Conservation (phyloP, 768 basidiomycete genomes). For the Glaciozyma antarctica region DNA sequence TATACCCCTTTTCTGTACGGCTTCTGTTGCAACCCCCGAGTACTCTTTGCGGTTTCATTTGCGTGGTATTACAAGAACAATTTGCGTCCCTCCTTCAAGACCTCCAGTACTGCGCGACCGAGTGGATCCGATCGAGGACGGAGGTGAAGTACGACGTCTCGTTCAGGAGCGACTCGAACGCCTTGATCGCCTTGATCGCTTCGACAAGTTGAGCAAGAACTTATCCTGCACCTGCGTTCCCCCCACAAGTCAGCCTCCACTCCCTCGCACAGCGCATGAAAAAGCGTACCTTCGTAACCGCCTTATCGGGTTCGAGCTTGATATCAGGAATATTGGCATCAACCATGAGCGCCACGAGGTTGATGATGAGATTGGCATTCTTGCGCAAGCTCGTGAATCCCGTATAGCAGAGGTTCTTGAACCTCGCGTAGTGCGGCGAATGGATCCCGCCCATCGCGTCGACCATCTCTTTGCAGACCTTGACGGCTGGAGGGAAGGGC, state of each 20-base stretch:
- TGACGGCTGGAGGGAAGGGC: slow-evolving; percentile 93
- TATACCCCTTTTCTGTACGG: not conserved
- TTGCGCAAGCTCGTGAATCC: slow-evolving; percentile 93
- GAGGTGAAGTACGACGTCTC: slow-evolving; percentile 91
- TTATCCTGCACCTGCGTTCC: slow-evolving; percentile 88
- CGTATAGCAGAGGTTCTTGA: slow-evolving; percentile 96
- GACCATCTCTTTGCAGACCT: slow-evolving; percentile 99
- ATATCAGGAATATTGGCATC: slow-evolving; percentile 97
- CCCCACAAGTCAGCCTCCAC: slow-evolving; percentile 48
- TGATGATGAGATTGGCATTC: slow-evolving; percentile 92
- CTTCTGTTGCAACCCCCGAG: not conserved
- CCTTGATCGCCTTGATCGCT: slow-evolving; percentile 86
- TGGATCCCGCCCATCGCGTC: slow-evolving; percentile 98
- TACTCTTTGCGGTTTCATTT: not conserved
- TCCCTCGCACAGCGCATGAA: not conserved
- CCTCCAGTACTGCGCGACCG: slow-evolving; percentile 36
- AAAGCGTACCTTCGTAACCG: slow-evolving; percentile 43
- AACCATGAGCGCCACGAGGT: slow-evolving; percentile 91
- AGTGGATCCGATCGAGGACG: slow-evolving; percentile 87
- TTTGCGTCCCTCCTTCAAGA: not conserved
- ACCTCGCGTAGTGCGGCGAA: slow-evolving; percentile 88
- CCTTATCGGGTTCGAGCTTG: slow-evolving; percentile 54
- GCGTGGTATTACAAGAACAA: not conserved
- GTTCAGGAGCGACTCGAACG: slow-evolving; percentile 84
- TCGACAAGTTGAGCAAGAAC: slow-evolving; percentile 84